Percentiles rank a stretch among this genome's conserved stretches.
Conservation (phyloP, 1,284 basidiomycete genomes). For the Abortiporus biennis region DNA sequence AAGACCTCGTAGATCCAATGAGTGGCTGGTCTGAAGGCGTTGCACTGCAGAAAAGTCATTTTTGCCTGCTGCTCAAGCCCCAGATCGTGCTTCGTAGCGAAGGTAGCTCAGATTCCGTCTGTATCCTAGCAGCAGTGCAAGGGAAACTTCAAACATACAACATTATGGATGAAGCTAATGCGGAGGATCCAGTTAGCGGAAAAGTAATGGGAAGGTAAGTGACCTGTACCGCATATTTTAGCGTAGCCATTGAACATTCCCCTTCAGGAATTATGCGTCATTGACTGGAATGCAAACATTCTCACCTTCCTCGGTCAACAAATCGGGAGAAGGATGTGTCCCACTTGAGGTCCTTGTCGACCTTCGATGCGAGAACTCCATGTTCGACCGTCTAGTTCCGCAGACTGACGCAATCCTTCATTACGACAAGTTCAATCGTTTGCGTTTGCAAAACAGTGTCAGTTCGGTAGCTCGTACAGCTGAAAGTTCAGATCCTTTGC, state of each 20-base stretch:
- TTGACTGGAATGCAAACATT: constrained; percentile 80
- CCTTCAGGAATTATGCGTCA: constrained; percentile 23
- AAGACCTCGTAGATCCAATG: constrained; percentile 44
- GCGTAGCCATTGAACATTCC: not conserved
- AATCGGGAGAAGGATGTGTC: constrained; percentile 46
- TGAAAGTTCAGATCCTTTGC: constrained; percentile 30
- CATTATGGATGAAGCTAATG: constrained; percentile 76
- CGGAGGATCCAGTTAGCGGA: constrained; percentile 82
- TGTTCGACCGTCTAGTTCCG: constrained; percentile 87
- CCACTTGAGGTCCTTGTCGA: constrained; percentile 90
- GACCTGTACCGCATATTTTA: not conserved
- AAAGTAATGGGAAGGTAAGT: constrained; percentile 80
- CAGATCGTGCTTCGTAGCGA: constrained; percentile 83
- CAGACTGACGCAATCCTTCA: constrained; percentile 84
- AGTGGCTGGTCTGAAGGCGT: constrained; percentile 69
- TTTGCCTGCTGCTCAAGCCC: constrained; percentile 85
- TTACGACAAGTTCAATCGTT: constrained; percentile 94
- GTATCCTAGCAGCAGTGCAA: constrained; percentile 80
- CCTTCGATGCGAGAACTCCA: constrained; percentile 71
- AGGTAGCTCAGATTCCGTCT: constrained; percentile 52
- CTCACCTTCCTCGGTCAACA: constrained; percentile 53
- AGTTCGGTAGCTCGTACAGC: constrained; percentile 39
- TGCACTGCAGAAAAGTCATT: constrained; percentile 63
- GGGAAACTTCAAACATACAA: constrained; percentile 78
- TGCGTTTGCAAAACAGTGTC: constrained; percentile 74